Evolutionary conservation across 352 stramenopile species (phyloP).

Genomic region (Globisporangium barbulae): DNA sequence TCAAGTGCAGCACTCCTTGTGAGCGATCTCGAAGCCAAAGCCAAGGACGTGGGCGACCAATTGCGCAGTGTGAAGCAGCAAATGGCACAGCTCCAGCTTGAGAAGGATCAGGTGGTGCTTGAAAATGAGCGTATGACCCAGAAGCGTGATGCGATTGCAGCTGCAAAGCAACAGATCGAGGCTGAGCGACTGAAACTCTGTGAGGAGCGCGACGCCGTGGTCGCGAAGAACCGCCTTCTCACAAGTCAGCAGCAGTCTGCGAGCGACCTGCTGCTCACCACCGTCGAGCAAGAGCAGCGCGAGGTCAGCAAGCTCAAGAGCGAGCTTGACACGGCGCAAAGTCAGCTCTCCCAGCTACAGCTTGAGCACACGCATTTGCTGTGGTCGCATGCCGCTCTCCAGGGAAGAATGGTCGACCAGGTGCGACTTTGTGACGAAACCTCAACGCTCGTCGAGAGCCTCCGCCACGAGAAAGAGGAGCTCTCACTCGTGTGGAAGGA

Average conservation of each 20-base stretch:
- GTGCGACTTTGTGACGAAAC: conserved; percentile 17
- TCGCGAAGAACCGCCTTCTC: conserved; percentile 1
- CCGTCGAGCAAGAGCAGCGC: conserved; percentile 10
- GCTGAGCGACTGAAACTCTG: not conserved
- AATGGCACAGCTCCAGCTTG: conserved; percentile 10
- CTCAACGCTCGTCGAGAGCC: conserved; percentile 23
- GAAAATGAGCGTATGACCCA: conserved; percentile 15
- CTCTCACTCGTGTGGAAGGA: conserved; percentile 37
- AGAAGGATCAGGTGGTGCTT: not conserved
- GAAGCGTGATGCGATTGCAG: conserved; percentile 23
- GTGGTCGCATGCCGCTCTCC: conserved; percentile 18
- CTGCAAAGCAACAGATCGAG: conserved; percentile 6
- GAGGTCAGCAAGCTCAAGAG: not conserved
- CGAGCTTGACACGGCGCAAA: conserved; percentile 1
- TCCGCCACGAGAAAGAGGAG: conserved; percentile 45
- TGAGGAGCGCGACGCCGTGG: conserved; percentile 10
- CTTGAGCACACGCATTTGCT: conserved; percentile 16
- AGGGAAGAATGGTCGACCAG: conserved; percentile 28
- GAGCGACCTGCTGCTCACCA: not conserved
- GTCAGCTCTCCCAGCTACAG: conserved; percentile 18
- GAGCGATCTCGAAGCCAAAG: conserved; percentile 27
- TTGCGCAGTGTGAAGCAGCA: conserved; percentile 10
- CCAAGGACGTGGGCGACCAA: conserved; percentile 24
- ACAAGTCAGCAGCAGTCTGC: conserved; percentile 5
- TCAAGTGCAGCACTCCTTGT: conserved; percentile 13